A percentile compares a stretch with the other conserved stretches of the same genome.
Conservation (phyloP, 2,329 filamentous ascomycete genomes). For the Daldinia eschscholtzii region DNA sequence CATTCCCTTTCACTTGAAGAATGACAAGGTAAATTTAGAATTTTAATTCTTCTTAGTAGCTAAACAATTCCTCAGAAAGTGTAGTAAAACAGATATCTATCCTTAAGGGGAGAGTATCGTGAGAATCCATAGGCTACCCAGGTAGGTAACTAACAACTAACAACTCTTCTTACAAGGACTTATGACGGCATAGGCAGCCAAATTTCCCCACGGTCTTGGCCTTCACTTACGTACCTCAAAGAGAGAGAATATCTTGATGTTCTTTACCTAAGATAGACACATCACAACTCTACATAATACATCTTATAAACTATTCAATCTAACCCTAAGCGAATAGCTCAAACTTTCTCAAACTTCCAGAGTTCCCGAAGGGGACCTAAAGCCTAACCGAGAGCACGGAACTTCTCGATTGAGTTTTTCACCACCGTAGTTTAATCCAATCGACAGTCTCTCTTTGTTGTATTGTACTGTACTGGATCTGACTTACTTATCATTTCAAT, state of each 20-base stretch:
- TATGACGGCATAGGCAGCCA: slow-evolving; percentile 37
- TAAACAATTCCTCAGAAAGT: background rate
- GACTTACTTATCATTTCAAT: background rate
- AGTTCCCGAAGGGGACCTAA: slow-evolving; percentile 32
- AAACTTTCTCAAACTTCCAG: slow-evolving; percentile 29
- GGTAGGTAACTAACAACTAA: background rate
- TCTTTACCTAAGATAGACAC: background rate
- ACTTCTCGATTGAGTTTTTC: slow-evolving; percentile 35
- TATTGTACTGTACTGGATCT: background rate
- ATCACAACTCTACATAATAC: background rate
- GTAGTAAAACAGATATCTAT: background rate
- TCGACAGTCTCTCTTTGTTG: background rate
- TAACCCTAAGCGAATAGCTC: slow-evolving; percentile 14
- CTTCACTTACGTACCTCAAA: slow-evolving; percentile 23
- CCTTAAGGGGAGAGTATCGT: background rate
- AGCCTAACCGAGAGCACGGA: slow-evolving; percentile 28
- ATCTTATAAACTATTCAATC: background rate
- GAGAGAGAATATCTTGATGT: background rate
- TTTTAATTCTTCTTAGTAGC: background rate
- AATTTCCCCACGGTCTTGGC: slow-evolving; percentile 37
- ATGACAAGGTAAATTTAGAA: background rate
- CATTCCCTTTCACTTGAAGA: background rate
- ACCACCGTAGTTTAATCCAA: background rate
- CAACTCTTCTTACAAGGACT: slow-evolving; percentile 5
- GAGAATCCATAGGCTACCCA: background rate